phyloP scores from a whole-genome alignment of 2,329 filamentous ascomycete species.

The Pseudonectria buxi region DNA sequence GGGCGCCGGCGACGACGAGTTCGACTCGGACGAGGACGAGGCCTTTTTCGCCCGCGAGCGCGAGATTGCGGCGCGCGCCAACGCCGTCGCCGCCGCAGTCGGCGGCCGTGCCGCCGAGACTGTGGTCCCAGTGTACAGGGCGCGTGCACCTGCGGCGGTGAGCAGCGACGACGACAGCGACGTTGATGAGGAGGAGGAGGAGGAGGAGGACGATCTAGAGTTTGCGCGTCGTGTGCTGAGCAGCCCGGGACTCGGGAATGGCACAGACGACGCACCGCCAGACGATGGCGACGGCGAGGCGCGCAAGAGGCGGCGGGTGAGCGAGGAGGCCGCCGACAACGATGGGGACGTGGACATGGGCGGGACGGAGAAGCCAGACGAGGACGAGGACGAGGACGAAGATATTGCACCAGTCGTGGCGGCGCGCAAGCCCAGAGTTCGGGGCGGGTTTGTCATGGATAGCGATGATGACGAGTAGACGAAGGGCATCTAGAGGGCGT shows the following conservation, averaged over 20 bases:
- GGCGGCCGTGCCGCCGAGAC: slow-evolving; percentile 5
- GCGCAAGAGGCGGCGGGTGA: slow-evolving; percentile 32
- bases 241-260: slow-evolving; percentile 15
- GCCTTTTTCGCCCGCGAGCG: slow-evolving; percentile 72
- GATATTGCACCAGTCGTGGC: slow-evolving; percentile 21
- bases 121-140: slow-evolving; percentile 19
- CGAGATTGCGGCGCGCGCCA: slow-evolving; percentile 47
- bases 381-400: slow-evolving; percentile 23
- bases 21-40: slow-evolving; percentile 62
- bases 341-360: slow-evolving; percentile 24
- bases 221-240: slow-evolving; percentile 18
- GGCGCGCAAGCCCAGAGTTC: slow-evolving; percentile 36
- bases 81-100: slow-evolving; percentile 23
- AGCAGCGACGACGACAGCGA: slow-evolving; percentile 23
- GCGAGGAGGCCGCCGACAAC: slow-evolving; percentile 11
- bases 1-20: slow-evolving; percentile 79
- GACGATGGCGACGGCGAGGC: slow-evolving; percentile 29
- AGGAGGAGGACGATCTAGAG: slow-evolving; percentile 15
- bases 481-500: background rate
- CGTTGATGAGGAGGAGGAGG: slow-evolving; percentile 18
- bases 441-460: slow-evolving; percentile 51
- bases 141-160: slow-evolving; percentile 15
- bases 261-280: slow-evolving; percentile 21
- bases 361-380: slow-evolving; percentile 11
- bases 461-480: slow-evolving; percentile 50